Base-by-base conservation (phyloP, 2,329 filamentous ascomycete species). In the Arthrobotrys iridis region DNA sequence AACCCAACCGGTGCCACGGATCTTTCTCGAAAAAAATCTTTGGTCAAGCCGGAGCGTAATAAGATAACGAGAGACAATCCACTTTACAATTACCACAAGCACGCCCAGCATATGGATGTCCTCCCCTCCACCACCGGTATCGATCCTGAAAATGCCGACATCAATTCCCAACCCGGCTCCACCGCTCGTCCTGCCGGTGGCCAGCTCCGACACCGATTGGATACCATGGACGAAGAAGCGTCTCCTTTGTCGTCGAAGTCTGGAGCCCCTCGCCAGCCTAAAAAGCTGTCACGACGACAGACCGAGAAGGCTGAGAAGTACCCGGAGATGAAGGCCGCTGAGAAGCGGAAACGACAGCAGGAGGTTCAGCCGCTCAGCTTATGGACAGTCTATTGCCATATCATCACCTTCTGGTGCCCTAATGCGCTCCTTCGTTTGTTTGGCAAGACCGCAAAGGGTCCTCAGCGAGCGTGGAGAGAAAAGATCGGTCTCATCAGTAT, bases 401-500 rank as follows among this genome's bases (percentile, higher is more conserved):
- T 96, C 77, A 84, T 99, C 78, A 99, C 95, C 0, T 97, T 98
- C 80, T 98, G 95, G 93, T 91, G 89, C 70, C 95, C 95, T 0
- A 90, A 93, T 81, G 91, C 94, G 76, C 83, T 97, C 26, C 85
- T 99, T 64, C 88, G 87, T 78, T 96, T 92, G 83, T 95, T 93
- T 80, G 93, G 93, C 40, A 96, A 91, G 85, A 88, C 89, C 5
- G 87, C 91, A 48, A 95, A 91, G 82, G 93, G 90, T 13, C 93
- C 98, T 82, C 91, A 93, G 81, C 88, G 93, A 80, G 95, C 95
- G 1, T 99, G 95, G 95, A 88, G 95, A 78, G 95, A 99, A 82
- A 99, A 99, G 86, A 96, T 99, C 86, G 95, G 95, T 1, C 84
- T 99, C 71, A 92, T 97, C 83, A 97, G 93, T 83, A 89, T 99